These are phyloP conservation scores for Fulvia fulva DNA, from an alignment of 2,329 filamentous ascomycete species.

Conservation along the genomic window DNA sequence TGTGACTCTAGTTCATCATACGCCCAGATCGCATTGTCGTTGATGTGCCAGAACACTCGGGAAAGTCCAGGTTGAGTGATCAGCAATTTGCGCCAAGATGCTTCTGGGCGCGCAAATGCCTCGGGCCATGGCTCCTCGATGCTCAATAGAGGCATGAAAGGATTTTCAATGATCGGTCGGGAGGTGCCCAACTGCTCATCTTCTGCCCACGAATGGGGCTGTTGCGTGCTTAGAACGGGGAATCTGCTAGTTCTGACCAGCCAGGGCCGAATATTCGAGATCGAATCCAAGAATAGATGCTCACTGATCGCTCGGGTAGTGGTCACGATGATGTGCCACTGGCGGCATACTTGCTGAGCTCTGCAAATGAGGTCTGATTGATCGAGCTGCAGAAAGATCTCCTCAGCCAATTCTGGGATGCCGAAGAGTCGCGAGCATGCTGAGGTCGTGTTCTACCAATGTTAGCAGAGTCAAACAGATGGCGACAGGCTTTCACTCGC, in stretches of 20 bases:
- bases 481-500: too few species aligned
- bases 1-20: background rate
- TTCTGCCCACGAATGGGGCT: too few species aligned
- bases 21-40: background rate
- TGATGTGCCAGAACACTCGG: background rate
- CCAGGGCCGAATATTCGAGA: background rate
- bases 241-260: background rate
- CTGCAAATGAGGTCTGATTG: conserved; percentile 6
- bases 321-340: conserved; percentile 7
- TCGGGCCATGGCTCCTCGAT: background rate
- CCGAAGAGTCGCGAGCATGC: conserved; percentile 10
- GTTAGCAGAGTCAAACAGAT: too few species aligned
- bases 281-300: background rate
- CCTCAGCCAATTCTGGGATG: conserved; percentile 29
- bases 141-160: background rate
- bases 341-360: conserved; percentile 9
- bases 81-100: background rate
- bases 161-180: too few species aligned
- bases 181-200: too few species aligned
- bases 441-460: background rate
- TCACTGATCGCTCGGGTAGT: background rate
- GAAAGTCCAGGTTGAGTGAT: background rate
- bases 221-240: too few species aligned
- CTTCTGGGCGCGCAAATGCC: background rate
- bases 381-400: conserved; percentile 12